Evolutionary conservation across 225 moss, liverwort and hornwort species (phyloP), one percentile per base, ranked within the genome.

Genomic region (Pseudisothecium myosuroides): DNA sequence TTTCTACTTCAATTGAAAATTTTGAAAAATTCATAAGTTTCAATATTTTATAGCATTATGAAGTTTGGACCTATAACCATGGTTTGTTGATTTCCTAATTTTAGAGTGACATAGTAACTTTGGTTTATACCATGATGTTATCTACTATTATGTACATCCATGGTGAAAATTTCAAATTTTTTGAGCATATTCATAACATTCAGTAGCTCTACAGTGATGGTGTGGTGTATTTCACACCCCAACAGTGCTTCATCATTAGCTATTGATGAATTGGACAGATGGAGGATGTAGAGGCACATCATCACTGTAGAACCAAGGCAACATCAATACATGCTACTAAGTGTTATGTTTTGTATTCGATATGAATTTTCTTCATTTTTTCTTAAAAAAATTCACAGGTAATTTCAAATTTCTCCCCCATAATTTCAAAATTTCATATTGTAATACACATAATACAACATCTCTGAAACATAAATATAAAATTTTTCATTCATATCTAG

Each of bases 301-400:
- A n/a, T n/a, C n/a, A n/a, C n/a, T n/a, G n/a, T n/a, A n/a, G n/a
- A n/a, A n/a, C n/a, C n/a, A n/a, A n/a, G n/a, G n/a, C n/a, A n/a
- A n/a, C n/a, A n/a, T n/a, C n/a, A n/a, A n/a, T n/a, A n/a, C n/a
- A n/a, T n/a, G n/a, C n/a, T n/a, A n/a, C n/a, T n/a, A n/a, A n/a
- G n/a, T n/a, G n/a, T n/a, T n/a, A n/a, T n/a, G n/a, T n/a, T 24
- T 0, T 69, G 1, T 71, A 14, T 71, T 41, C 9, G 9, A 71
- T 8, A 41, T 14, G 8, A 41, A 41, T 14, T 39, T 41, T 71
- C 26, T 39, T 7, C 7, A 69, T 39, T 69, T n/a, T 22, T 0
- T n/a, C 37, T 18, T 23, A 24, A 24, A 41, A 9, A n/a, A 23
- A 41, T 19, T 75, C 7, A 19, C 1, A 32, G 0, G 0, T 19